Evolutionary conservation across 1,284 basidiomycete species (phyloP).

Genomic region (Rhodofomes roseus): DNA sequence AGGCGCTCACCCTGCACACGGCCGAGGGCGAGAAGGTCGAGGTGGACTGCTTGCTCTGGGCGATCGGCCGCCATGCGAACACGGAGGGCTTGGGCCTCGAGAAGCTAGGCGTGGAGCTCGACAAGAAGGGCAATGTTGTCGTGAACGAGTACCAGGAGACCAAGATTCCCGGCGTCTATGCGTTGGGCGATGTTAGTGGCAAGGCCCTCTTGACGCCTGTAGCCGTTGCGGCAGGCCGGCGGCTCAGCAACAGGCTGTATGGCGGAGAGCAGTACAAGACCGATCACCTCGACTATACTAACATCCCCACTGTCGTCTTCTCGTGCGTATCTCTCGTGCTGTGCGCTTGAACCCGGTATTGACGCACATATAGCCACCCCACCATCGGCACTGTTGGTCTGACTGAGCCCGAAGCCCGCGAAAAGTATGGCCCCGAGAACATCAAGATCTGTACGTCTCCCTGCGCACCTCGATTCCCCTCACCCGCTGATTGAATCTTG

Average conservation of each 20-base stretch:
- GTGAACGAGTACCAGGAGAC: slow-evolving; percentile 94
- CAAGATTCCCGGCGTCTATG: slow-evolving; percentile 67
- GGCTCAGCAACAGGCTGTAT: slow-evolving; percentile 88
- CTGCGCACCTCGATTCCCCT: background rate
- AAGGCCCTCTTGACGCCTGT: slow-evolving; percentile 96
- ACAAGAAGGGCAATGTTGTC: slow-evolving; percentile 77
- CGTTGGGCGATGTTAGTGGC: slow-evolving; percentile 92
- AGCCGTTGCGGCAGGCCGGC: slow-evolving; percentile 92
- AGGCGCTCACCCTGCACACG: slow-evolving; percentile 66
- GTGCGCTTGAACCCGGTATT: slow-evolving; percentile 2
- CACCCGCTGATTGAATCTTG: background rate
- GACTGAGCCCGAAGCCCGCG: slow-evolving; percentile 85
- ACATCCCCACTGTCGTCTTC: slow-evolving; percentile 95
- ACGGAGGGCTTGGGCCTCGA: slow-evolving; percentile 81
- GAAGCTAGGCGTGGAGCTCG: slow-evolving; percentile 72
- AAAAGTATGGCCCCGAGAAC: slow-evolving; percentile 81
- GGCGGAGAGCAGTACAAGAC: slow-evolving; percentile 82
- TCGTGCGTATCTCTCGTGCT: slow-evolving; percentile 53
- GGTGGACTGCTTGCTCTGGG: slow-evolving; percentile 91
- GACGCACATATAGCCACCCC: slow-evolving; percentile 62
- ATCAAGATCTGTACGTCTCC: slow-evolving; percentile 84
- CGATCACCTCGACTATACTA: slow-evolving; percentile 86
- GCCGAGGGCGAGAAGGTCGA: slow-evolving; percentile 75
- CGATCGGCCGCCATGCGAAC: slow-evolving; percentile 85
- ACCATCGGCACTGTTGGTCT: slow-evolving; percentile 90